Evolutionary conservation across 2,329 filamentous ascomycete species (phyloP).

Genomic region (Didymella arachidicola): DNA sequence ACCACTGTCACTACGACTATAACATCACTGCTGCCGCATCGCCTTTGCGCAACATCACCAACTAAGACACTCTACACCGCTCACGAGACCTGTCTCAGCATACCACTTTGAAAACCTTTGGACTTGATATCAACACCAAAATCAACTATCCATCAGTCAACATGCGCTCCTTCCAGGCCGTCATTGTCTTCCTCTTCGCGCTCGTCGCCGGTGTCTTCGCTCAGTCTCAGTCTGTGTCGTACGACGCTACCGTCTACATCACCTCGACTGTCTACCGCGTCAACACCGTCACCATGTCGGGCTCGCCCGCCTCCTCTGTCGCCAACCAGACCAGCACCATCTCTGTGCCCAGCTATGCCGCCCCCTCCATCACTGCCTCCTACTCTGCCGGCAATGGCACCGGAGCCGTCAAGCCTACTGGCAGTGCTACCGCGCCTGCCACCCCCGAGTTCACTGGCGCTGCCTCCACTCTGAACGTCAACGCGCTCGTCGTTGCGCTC

Average conservation of each 20-base stretch:
- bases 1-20: conserved; percentile 23
- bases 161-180: conserved; percentile 48
- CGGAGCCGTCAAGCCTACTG: conserved; percentile 23
- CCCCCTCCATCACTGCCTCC: conserved; percentile 22
- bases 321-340: conserved; percentile 48
- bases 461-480: conserved; percentile 39
- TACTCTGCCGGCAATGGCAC: conserved; percentile 34
- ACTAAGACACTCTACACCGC: conserved; percentile 14
- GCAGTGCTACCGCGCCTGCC: conserved; percentile 23
- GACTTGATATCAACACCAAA: conserved; percentile 2
- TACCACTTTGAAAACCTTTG: conserved; percentile 9
- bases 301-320: conserved; percentile 34
- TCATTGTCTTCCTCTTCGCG: conserved; percentile 46
- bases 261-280: conserved; percentile 50
- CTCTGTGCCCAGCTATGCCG: conserved; percentile 24
- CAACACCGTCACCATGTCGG: conserved; percentile 49
- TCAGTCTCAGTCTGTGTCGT: conserved; percentile 29
- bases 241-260: conserved; percentile 49
- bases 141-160: conserved; percentile 28
- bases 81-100: conserved; percentile 11
- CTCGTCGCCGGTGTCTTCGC: conserved; percentile 45
- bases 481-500: conserved; percentile 23
- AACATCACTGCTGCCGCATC: conserved; percentile 26
- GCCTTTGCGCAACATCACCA: conserved; percentile 13
- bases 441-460: conserved; percentile 43